phyloP scores from a whole-genome alignment of 2,329 filamentous ascomycete species.

The Cyclaneusma minus region DNA sequence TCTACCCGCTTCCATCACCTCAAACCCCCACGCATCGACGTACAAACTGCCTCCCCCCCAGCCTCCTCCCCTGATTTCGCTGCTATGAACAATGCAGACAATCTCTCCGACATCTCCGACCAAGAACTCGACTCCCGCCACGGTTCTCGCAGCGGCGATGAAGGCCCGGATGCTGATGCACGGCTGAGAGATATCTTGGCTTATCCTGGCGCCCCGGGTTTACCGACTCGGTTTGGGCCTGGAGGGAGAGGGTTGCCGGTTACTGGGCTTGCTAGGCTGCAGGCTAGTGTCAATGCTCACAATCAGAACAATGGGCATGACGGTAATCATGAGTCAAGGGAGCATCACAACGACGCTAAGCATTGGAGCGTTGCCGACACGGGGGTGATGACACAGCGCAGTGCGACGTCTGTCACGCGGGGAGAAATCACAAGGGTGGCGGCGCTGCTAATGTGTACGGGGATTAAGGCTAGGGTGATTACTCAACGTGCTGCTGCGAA shows the following conservation, averaged over 20 bases:
- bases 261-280: conserved; percentile 26
- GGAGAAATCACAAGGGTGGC: conserved; percentile 66
- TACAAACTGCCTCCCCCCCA: conserved; percentile 19
- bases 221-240: conserved; percentile 18
- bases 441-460: conserved; percentile 64
- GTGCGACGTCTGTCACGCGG: conserved; percentile 22
- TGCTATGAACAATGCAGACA: conserved; percentile 3
- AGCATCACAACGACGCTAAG: background rate
- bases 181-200: conserved; percentile 20
- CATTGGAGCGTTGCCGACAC: conserved; percentile 35
- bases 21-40: conserved; percentile 30
- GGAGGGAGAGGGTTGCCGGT: too few species aligned
- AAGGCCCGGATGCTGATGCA: conserved; percentile 12
- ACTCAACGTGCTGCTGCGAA: conserved; percentile 36
- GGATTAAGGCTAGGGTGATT: conserved; percentile 82
- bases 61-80: conserved; percentile 12
- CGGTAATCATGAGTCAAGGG: background rate
- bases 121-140: conserved; percentile 11
- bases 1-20: conserved; percentile 27
- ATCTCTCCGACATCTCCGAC: conserved; percentile 15
- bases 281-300: conserved; percentile 15
- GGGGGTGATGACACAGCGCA: too few species aligned
- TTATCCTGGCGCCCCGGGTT: conserved; percentile 14
- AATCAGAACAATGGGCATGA: background rate
- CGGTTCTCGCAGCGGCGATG: conserved; percentile 9